Base-by-base conservation (phyloP, 805 yeast genomes). In the Saturnispora mendoncae region DNA sequence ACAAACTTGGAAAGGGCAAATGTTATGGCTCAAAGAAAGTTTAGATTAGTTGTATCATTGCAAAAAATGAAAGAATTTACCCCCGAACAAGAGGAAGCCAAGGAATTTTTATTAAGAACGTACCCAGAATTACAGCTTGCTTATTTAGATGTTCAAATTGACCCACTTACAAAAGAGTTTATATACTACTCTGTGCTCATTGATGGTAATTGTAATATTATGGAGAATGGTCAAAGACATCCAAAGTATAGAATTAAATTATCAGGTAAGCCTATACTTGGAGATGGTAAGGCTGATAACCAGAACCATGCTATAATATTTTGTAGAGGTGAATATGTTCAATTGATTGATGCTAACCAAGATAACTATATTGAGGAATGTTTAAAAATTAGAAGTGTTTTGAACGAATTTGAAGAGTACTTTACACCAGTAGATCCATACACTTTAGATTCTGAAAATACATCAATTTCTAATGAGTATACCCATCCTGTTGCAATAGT, bases 91-190 rank as follows among this genome's bases (percentile, higher is more conserved):
- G 66, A 74, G 55, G 86, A 80, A 61, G 80, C 80, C 51, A 84
- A 87, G 21, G 94, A 85, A 55, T 79, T 81, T 55, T 72, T 85
- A 57, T 67, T 85, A 49, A 71, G 87, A 61, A 87, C 88, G 44
- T 83, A 84, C 57, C 95, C 95, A 20, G 87, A 81, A 53, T 67
- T 84, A 53, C 85, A 80, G 60, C 86, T 90, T 65, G 95, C 97
- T 43, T 90, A 86, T 69, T 72, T 90, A 55, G 97, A 90, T 55
- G 95, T 92, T 92, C 97, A 88, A 69, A 95, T 84, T 63, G 83
- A 94, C 46, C 83, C 85, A 48, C 64, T 76, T 51, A 71, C 69
- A 45, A 80, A 74, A 54, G 84, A 78, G 55, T 76, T 79, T 58
- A 69, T 78, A 58, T 79, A 77, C 51, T 83, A 72, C 62, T 80